Evolutionary conservation across 2,329 filamentous ascomycete genomes (phyloP).

Genomic region (Ophiostoma populinum): DNA sequence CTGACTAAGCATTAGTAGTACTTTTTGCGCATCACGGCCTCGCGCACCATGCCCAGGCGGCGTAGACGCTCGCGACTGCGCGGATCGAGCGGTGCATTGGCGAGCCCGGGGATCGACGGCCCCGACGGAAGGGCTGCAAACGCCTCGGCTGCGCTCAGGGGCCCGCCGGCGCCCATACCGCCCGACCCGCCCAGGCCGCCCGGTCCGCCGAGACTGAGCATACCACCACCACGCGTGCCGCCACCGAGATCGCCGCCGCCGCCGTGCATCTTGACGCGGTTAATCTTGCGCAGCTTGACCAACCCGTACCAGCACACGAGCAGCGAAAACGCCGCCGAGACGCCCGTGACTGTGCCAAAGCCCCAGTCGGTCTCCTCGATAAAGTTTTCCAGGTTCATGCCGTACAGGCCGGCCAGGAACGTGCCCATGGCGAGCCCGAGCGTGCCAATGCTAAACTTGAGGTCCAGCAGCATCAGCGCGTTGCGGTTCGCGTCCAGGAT

Average conservation of each 20-base stretch:
- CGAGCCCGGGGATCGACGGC: conserved; percentile 17
- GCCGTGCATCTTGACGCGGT: conserved; percentile 19
- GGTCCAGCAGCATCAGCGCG: conserved; percentile 88
- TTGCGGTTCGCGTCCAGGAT: conserved; percentile 98
- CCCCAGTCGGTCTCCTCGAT: conserved; percentile 86
- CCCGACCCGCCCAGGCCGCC: not conserved
- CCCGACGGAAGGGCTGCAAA: conserved; percentile 3
- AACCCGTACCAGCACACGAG: conserved; percentile 74
- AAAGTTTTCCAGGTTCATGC: conserved; percentile 98
- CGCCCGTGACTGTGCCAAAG: conserved; percentile 56
- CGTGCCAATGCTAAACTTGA: conserved; percentile 91
- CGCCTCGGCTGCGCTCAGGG: conserved; percentile 2
- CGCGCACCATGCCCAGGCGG: conserved; percentile 22
- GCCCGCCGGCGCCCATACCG: not conserved
- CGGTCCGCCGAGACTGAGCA: too few relatives aligned
- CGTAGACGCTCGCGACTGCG: conserved; percentile 33
- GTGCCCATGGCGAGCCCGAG: conserved; percentile 89
- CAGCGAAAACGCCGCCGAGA: conserved; percentile 55
- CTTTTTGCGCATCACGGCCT: conserved; percentile 8
- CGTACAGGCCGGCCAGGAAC: conserved; percentile 95
- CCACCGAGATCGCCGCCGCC: not conserved
- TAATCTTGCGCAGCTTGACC: conserved; percentile 52
- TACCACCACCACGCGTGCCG: too few relatives aligned
- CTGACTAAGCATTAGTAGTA: conserved; percentile 6
- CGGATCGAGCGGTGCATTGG: conserved; percentile 31